Evolutionary conservation across 352 stramenopile genomes (phyloP).

Genomic region (Pythium rishiriense): DNA sequence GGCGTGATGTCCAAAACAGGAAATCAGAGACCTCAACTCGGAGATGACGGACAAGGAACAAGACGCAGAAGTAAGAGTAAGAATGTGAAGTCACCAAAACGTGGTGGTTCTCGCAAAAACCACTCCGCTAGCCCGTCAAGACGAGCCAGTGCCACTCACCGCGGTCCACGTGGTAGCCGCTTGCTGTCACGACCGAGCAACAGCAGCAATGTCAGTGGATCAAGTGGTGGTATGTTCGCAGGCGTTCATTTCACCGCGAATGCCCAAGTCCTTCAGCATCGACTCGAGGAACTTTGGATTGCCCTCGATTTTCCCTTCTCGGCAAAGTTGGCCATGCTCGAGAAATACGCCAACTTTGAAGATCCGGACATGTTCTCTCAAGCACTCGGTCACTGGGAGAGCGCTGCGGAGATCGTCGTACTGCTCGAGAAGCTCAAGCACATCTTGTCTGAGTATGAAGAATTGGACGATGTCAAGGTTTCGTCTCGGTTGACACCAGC

Average conservation of each 20-base stretch:
- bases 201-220: conserved; percentile 24
- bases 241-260: conserved; percentile 35
- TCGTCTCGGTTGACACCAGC: conserved; percentile 34
- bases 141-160: background rate
- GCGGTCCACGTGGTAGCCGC: conserved; percentile 22
- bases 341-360: conserved; percentile 55
- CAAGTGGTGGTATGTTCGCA: conserved; percentile 16
- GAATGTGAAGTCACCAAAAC: conserved; percentile 3
- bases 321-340: conserved; percentile 59
- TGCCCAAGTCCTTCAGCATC: conserved; percentile 48
- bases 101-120: background rate
- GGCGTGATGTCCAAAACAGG: conserved; percentile 14
- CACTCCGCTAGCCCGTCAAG: conserved; percentile 2
- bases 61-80: background rate
- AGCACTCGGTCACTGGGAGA: conserved; percentile 51
- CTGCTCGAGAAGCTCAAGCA: conserved; percentile 55
- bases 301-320: conserved; percentile 66
- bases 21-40: background rate
- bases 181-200: conserved; percentile 14
- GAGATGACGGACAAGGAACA: background rate
- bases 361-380: conserved; percentile 44
- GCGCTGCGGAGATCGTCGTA: conserved; percentile 35
- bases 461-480: conserved; percentile 33
- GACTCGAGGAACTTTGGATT: conserved; percentile 57
- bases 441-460: conserved; percentile 36